Evolutionary conservation across 1,284 basidiomycete species (phyloP).

Genomic region (Trichosporon sp.): DNA sequence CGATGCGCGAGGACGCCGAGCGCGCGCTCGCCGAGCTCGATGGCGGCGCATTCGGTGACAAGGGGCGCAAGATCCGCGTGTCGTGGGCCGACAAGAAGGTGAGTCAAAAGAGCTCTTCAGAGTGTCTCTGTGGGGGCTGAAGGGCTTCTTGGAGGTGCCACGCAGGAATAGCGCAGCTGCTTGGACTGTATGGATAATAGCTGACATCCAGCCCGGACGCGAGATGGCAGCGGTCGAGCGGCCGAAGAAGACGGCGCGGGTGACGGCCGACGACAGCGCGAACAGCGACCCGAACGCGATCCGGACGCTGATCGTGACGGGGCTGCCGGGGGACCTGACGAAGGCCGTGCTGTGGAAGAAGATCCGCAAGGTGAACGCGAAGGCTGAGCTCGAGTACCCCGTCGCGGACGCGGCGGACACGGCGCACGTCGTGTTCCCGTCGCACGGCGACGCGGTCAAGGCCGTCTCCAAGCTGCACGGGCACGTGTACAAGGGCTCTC

Average conservation of each 20-base stretch:
- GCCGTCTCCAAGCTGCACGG: constrained; percentile 82
- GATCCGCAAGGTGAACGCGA: constrained; percentile 66
- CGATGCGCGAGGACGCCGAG: constrained; percentile 82
- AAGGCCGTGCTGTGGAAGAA: constrained; percentile 83
- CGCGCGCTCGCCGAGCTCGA: constrained; percentile 60
- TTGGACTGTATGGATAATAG: background rate
- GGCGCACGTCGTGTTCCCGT: constrained; percentile 72
- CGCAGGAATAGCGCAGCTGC: constrained; percentile 10
- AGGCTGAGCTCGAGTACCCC: constrained; percentile 62
- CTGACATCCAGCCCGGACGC: constrained; percentile 13
- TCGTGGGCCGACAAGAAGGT: constrained; percentile 78
- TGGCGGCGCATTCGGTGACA: constrained; percentile 54
- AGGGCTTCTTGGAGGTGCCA: background rate
- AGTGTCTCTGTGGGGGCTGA: background rate
- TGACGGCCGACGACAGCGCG: constrained; percentile 8
- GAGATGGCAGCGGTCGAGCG: constrained; percentile 10
- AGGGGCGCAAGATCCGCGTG: constrained; percentile 66
- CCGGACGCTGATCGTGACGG: constrained; percentile 72
- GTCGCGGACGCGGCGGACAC: constrained; percentile 49
- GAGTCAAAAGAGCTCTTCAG: constrained; percentile 20
- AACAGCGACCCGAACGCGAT: constrained; percentile 66
- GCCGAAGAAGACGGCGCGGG: constrained; percentile 21
- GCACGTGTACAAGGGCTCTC: constrained; percentile 83
- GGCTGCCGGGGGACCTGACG: constrained; percentile 64
- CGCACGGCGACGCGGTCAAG: constrained; percentile 65